Percentiles rank a stretch among this genome's conserved stretches.
Evolutionary conservation across 345 rosid species (phyloP).

Genomic region (Citrus inodora): DNA sequence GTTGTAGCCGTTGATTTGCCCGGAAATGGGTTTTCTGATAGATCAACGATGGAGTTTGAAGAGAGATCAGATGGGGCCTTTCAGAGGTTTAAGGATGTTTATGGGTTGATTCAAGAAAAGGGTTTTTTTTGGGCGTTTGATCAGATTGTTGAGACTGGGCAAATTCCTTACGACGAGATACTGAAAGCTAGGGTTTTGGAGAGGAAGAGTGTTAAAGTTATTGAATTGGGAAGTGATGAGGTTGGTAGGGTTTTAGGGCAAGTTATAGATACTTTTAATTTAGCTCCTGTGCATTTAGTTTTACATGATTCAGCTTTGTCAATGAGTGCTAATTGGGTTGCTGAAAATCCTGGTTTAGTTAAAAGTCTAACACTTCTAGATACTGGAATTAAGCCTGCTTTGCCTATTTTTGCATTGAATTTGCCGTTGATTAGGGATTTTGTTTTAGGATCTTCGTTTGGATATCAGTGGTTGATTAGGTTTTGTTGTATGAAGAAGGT

Average conservation of each 20-base stretch:
- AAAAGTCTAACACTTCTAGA: constrained; percentile 83
- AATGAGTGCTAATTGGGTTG: constrained; percentile 72
- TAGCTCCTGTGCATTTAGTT: constrained; percentile 84
- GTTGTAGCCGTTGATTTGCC: constrained; percentile 85
- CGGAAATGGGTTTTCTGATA: constrained; percentile 92
- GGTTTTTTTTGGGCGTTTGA: constrained; percentile 96
- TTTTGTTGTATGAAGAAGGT: constrained; percentile 57
- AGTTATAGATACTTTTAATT: constrained; percentile 62
- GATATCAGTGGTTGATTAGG: constrained; percentile 48
- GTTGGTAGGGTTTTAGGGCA: constrained; percentile 62
- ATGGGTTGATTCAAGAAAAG: constrained; percentile 69
- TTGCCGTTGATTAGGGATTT: constrained; percentile 57
- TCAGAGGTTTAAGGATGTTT: constrained; percentile 61
- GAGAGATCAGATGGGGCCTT: constrained; percentile 48
- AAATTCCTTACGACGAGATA: constrained; percentile 72
- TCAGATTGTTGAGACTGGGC: constrained; percentile 86
- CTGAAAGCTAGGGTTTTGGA: constrained; percentile 30
- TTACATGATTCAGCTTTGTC: constrained; percentile 83
- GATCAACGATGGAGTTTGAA: constrained; percentile 48
- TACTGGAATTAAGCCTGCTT: constrained; percentile 56
- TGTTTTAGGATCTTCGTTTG: constrained; percentile 44
- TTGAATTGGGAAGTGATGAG: constrained; percentile 70
- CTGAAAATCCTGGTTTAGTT: constrained; percentile 44
- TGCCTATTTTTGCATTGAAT: constrained; percentile 60
- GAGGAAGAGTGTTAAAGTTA: constrained; percentile 44